phyloP scores from a whole-genome alignment of 345 rosid species.

The Theobroma cacao region DNA sequence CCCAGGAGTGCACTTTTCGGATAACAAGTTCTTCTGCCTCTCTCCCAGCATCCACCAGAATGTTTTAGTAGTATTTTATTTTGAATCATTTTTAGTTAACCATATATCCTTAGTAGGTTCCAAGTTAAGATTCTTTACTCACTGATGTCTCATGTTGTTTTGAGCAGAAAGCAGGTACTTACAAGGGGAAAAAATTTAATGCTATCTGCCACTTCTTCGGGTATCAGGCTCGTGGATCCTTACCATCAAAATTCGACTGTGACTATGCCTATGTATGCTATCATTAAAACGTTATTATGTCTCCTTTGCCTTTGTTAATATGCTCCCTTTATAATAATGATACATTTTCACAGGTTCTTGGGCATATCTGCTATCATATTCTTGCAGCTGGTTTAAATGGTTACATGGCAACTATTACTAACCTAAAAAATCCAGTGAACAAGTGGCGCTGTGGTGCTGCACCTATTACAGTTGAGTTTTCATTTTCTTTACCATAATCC shows the following conservation, averaged over 20 bases:
- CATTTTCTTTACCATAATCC: neutral
- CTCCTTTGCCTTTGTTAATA: neutral
- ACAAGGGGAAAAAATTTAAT: conserved; percentile 93
- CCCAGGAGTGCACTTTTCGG: neutral
- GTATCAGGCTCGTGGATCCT: conserved; percentile 98
- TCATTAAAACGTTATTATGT: neutral
- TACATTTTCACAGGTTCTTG: conserved; percentile 63
- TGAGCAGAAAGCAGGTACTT: conserved; percentile 34
- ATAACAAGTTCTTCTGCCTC: neutral
- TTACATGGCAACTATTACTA: conserved; percentile 93
- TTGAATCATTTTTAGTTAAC: neutral
- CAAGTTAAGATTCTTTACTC: neutral
- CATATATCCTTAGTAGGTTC: neutral
- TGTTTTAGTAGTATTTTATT: neutral
- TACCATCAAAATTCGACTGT: conserved; percentile 96
- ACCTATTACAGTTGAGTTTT: conserved; percentile 77
- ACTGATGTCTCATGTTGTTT: neutral
- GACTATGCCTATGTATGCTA: conserved; percentile 92
- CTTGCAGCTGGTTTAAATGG: conserved; percentile 96
- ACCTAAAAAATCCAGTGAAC: conserved; percentile 83
- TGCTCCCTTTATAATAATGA: neutral
- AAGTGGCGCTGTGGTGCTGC: conserved; percentile 99
- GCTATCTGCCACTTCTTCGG: conserved; percentile 99
- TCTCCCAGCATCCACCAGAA: neutral
- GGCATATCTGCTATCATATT: conserved; percentile 87